Evolutionary conservation across 2,329 filamentous ascomycete species (phyloP).

Genomic region (Ophiostoma tasmaniense): DNA sequence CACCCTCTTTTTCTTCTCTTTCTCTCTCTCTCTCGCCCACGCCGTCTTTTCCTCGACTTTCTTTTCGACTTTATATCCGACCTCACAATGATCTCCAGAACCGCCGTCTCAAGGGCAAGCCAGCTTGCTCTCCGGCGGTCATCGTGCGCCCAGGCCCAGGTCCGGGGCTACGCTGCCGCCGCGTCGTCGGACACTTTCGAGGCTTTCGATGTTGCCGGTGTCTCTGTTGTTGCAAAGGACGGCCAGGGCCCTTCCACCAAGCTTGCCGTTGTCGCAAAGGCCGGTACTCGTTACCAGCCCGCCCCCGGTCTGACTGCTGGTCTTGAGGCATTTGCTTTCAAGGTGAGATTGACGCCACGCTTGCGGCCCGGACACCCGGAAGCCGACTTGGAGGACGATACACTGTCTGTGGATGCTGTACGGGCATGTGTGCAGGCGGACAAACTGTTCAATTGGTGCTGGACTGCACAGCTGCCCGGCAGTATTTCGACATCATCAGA

Average conservation of each 20-base stretch:
- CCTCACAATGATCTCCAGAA: slow-evolving; percentile 50
- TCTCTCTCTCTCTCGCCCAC: slow-evolving; percentile 6
- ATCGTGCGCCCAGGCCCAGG: slow-evolving; percentile 26
- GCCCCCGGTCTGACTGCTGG: slow-evolving; percentile 83
- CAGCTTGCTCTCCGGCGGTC: slow-evolving; percentile 50
- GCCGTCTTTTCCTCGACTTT: slow-evolving; percentile 25
- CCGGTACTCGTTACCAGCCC: slow-evolving; percentile 86
- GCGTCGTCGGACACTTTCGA: slow-evolving; percentile 72
- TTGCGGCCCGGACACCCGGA: neutral
- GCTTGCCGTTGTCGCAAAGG: slow-evolving; percentile 85
- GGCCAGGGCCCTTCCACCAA: slow-evolving; percentile 81
- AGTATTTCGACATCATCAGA: neutral
- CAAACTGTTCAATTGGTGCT: neutral
- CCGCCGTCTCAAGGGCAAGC: slow-evolving; percentile 49
- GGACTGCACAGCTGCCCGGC: neutral
- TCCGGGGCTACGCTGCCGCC: slow-evolving; percentile 44
- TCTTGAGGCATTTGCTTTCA: slow-evolving; percentile 94
- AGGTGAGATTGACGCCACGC: slow-evolving; percentile 49
- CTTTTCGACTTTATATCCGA: slow-evolving; percentile 23
- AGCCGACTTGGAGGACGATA: neutral
- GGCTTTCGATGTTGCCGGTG: slow-evolving; percentile 71
- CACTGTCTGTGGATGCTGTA: neutral
- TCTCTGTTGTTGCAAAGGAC: slow-evolving; percentile 91
- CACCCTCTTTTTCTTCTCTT: slow-evolving; percentile 5
- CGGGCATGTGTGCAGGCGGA: neutral